Evolutionary conservation across 805 yeast species (phyloP).

Genomic region (Candida sphagnicola): DNA sequence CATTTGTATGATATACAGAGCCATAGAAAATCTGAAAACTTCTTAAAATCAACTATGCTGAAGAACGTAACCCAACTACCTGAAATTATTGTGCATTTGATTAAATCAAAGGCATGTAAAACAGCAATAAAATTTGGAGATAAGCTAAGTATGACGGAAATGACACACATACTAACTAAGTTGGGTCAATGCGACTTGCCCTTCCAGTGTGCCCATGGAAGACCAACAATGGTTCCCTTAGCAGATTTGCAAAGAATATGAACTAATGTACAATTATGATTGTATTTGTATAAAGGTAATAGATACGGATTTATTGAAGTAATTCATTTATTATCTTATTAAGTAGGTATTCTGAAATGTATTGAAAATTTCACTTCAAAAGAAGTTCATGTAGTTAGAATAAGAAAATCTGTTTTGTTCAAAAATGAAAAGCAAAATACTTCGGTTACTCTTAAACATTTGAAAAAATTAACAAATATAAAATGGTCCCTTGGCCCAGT

Average conservation of each 20-base stretch:
- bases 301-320: no score
- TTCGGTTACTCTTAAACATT: not conserved
- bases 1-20: constrained; percentile 41
- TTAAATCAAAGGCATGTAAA: constrained; percentile 65
- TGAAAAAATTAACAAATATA: not conserved
- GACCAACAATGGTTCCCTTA: constrained; percentile 67
- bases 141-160: constrained; percentile 36
- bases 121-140: constrained; percentile 73
- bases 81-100: constrained; percentile 40
- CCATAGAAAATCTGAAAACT: constrained; percentile 39
- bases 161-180: constrained; percentile 37
- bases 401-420: not conserved
- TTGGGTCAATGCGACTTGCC: constrained; percentile 55
- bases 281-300: not conserved
- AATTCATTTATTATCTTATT: not conserved
- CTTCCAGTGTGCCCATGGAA: constrained; percentile 82
- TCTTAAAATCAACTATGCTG: constrained; percentile 19
- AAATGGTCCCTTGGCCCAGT: constrained; percentile 54
- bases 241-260: constrained; percentile 14
- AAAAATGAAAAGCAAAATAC: no score
- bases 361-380: not conserved
- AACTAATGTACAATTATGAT: not conserved
- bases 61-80: constrained; percentile 40
- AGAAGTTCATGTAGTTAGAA: not conserved
- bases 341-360: not conserved